phyloP scores from a whole-genome alignment of 208 protist genomes.

The Porcisia deanei region DNA sequence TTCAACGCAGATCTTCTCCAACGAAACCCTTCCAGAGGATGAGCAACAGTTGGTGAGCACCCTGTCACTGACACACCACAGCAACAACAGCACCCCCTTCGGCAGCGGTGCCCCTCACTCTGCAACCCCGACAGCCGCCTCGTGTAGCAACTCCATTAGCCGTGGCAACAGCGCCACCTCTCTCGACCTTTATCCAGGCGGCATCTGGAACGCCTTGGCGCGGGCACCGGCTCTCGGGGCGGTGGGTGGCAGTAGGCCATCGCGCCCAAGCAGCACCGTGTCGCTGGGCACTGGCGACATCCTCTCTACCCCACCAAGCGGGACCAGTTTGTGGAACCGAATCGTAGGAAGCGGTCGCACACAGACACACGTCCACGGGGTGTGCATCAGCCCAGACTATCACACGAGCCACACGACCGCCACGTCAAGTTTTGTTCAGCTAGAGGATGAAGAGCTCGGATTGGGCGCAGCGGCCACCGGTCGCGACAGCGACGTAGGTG shows the following conservation, averaged over 20 bases:
- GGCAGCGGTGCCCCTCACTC: not conserved
- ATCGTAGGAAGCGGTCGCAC: slow-evolving; percentile 12
- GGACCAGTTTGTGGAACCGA: slow-evolving; percentile 19
- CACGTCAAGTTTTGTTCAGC: slow-evolving; percentile 28
- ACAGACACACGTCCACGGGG: slow-evolving; percentile 12
- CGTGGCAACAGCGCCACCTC: slow-evolving; percentile 25
- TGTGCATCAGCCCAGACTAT: not conserved
- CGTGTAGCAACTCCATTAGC: slow-evolving; percentile 9
- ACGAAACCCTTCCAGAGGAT: slow-evolving; percentile 5
- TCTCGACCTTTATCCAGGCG: slow-evolving; percentile 27
- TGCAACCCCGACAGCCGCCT: not conserved
- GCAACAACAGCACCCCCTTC: not conserved
- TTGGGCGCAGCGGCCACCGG: slow-evolving; percentile 7
- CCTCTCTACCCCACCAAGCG: slow-evolving; percentile 19
- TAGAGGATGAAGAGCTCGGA: slow-evolving; percentile 25
- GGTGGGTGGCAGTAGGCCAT: not conserved
- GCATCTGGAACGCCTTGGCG: slow-evolving; percentile 25
- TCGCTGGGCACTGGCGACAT: slow-evolving; percentile 19
- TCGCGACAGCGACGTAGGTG: not conserved
- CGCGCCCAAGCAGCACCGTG: not conserved
- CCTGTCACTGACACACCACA: not conserved
- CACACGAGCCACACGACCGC: slow-evolving; percentile 21
- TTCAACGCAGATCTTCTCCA: slow-evolving; percentile 22
- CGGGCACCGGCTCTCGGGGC: not conserved
- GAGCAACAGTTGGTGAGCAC: not conserved